Percentiles rank a stretch among this genome's conserved stretches.
These are phyloP conservation scores for Suillus cothurnatus DNA, from an alignment of 768 basidiomycete genomes.

Conservation along the genomic window DNA sequence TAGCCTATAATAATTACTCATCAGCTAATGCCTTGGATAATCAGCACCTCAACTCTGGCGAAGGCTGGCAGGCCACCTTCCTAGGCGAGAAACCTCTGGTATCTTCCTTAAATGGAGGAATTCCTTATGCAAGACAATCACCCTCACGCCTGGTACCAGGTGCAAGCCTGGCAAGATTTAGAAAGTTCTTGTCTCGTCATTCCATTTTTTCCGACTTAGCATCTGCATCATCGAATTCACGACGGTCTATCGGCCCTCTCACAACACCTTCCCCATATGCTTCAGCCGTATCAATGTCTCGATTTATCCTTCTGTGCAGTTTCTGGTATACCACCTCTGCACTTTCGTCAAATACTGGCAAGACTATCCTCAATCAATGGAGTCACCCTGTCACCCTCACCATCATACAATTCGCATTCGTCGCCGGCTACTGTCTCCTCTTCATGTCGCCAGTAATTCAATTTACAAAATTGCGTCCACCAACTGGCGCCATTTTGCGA, in stretches of 20 bases:
- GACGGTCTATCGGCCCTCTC: slow-evolving; percentile 24
- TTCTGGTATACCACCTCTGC: slow-evolving; percentile 96
- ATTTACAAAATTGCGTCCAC: slow-evolving; percentile 67
- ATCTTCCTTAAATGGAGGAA: slow-evolving; percentile 9
- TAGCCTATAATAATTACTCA: slow-evolving; percentile 18
- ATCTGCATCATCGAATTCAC: slow-evolving; percentile 27
- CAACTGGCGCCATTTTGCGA: slow-evolving; percentile 70
- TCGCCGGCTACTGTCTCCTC: slow-evolving; percentile 82
- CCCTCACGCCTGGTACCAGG: slow-evolving; percentile 14
- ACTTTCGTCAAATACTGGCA: slow-evolving; percentile 94
- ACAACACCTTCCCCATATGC: slow-evolving; percentile 15
- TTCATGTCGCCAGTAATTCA: slow-evolving; percentile 76
- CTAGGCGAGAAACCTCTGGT: slow-evolving; percentile 15
- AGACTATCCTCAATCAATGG: slow-evolving; percentile 91
- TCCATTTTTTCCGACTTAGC: slow-evolving; percentile 15
- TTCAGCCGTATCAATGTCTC: slow-evolving; percentile 34
- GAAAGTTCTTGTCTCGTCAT: slow-evolving; percentile 20
- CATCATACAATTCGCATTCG: slow-evolving; percentile 96
- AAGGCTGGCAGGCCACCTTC: slow-evolving; percentile 28
- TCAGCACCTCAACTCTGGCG: slow-evolving; percentile 16
- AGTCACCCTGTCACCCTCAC: slow-evolving; percentile 96
- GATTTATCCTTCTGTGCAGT: slow-evolving; percentile 79
- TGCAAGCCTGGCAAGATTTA: slow-evolving; percentile 19
- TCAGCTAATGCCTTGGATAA: slow-evolving; percentile 21
- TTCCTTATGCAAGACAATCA: slow-evolving; percentile 6